A percentile compares a stretch with the other conserved stretches of the same genome.
Evolutionary conservation across 1,284 basidiomycete species (phyloP).

Genomic region (Marasmius tenuissimus): DNA sequence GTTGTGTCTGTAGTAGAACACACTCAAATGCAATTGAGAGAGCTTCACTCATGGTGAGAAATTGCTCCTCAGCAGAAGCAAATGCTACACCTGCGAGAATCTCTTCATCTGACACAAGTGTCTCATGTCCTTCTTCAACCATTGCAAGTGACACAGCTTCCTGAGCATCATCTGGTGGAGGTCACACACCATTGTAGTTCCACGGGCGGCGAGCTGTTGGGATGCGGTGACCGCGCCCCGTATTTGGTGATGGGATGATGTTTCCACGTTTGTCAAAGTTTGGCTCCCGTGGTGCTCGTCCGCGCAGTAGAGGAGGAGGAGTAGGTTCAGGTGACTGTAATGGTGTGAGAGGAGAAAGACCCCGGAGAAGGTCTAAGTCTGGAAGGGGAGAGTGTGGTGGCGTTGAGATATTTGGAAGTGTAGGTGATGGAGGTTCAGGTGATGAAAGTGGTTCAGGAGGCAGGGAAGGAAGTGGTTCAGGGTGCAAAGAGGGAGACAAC

Average conservation of each 20-base stretch:
- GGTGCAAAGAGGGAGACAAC: too few relatives aligned
- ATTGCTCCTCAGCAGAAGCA: neutral
- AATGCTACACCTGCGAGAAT: neutral
- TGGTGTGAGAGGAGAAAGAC: neutral
- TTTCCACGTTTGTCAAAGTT: constrained; percentile 1
- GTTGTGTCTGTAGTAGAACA: constrained; percentile 3
- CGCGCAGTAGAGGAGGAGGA: neutral
- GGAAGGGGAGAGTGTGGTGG: constrained; percentile 6
- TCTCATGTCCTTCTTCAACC: neutral
- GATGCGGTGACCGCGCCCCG: constrained; percentile 1
- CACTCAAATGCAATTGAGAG: constrained; percentile 7
- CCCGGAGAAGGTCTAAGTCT: neutral
- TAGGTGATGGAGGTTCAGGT: neutral
- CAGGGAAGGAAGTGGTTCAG: neutral
- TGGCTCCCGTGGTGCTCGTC: constrained; percentile 4
- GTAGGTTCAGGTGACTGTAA: neutral
- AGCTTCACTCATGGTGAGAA: constrained; percentile 2
- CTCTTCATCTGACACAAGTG: neutral
- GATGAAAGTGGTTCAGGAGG: constrained; percentile 1
- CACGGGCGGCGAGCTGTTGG: neutral
- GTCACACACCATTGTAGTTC: constrained; percentile 7
- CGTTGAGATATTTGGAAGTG: constrained; percentile 1
- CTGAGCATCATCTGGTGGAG: neutral
- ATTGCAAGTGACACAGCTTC: neutral
- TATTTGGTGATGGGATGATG: constrained; percentile 5